Base-by-base conservation (phyloP, 192 early-diverging fungal species). In the Backusella psychrophila region DNA sequence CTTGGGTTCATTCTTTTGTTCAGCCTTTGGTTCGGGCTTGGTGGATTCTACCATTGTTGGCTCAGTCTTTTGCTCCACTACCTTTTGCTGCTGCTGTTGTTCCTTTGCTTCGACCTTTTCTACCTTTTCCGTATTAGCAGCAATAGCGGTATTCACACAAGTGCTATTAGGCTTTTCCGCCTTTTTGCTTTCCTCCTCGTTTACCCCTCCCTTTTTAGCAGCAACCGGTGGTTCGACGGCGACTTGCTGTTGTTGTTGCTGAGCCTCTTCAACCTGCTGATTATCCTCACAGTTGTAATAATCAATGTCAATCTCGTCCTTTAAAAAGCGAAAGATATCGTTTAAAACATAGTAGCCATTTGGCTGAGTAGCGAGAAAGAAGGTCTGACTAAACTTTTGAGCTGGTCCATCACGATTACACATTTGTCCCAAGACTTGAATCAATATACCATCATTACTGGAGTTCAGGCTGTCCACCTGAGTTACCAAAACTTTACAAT, bases 251-350 rank as follows among this genome's bases (percentile, higher is more conserved):
- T 36, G 29, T 35, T 23, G 44, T 46, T 74, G 52, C 46, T 77
- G 46, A 39, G 26, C 12, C 11, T 83, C 78, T n/a, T 69, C 56
- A n/a, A 33, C 49, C 4, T 67, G 21, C 6, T 66, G 77, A 42
- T 85, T 86, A 41, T 90, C 91, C 68, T 81, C 81, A 36, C 68
- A 70, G 5, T 39, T 66, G 23, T 79, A 74, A 31, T 71, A 79
- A 34, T 79, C 78, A 75, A 79, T 79, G 33, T 79, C 65, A 6
- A 76, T 68, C 73, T 97, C 96, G n/a, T 98, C 96, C 80, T 94
- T 94, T 80, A 98, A 84, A 86, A 93, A 97, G 73, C 97, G 93
- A 88, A 98, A 93, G 73, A 98, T 96, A 80, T 97, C 95, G 78
- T 96, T 96, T 84, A 92, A 83, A 31, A 98, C 95, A 79, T 94